Evolutionary conservation across 2,329 filamentous ascomycete genomes (phyloP), one percentile per base, ranked within the genome.

Genomic region (Fusarium dimerum): DNA sequence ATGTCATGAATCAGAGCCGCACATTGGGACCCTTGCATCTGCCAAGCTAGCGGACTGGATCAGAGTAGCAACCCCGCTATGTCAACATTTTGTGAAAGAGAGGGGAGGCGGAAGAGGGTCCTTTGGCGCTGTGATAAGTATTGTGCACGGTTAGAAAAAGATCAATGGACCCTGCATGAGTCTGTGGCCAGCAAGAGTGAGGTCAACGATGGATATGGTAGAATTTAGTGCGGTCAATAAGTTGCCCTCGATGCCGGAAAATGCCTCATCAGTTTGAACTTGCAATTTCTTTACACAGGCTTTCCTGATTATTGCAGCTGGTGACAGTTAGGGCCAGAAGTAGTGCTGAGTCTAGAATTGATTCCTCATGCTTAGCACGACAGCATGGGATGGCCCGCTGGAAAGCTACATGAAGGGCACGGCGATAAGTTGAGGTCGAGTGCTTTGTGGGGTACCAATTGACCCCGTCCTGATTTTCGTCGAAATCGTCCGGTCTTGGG

Each of bases 141-240:
- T 15, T 12, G 13, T 15, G 20, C 18, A 40, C 40, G 41, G 43
- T 32, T 41, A 17, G 47, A 44, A 43, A 46, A 50, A 59, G 57
- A 60, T 60, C 57, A 60, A 61, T 48, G 54, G 57, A 61, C 57
- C 57, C 57, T 60, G 57, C 49, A 47, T 51, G 57, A 60, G 54
- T 48, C 53, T 45, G 48, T 41, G 20, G 36, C 46, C 20, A 26
- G 32, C 32, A 36, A 36, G 32, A 12, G 32, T 51, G 48, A 20
- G 34, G 43, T 46, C 42, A 47, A 47, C 49, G 57, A 44, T 54
- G 45, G 59, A 54, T 46, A n/a, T 46, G 47, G 36, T 32, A 16
- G 16, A 46, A 36, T 32, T 42, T 43, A 18, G 29, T 29, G 45
- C 32, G 32, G 3, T 36, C 3, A 36, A 36, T 15, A 36, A 36